Evolutionary conservation across 257 asterid species (phyloP).

Genomic region (Jacaranda mimosifolia): DNA sequence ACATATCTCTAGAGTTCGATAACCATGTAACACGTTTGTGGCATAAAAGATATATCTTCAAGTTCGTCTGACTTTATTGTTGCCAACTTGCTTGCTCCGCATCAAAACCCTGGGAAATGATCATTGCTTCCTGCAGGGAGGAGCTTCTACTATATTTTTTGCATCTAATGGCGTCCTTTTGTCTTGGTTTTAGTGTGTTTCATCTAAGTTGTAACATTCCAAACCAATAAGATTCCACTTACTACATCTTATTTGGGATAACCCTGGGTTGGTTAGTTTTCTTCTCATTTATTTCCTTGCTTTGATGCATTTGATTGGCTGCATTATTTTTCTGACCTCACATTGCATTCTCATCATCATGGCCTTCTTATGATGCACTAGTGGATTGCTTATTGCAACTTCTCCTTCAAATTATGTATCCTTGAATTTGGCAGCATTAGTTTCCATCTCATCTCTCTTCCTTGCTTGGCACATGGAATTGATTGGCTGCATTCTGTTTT

Average conservation of each 20-base stretch:
- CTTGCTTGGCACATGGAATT: slow-evolving; percentile 24
- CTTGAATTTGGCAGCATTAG: slow-evolving; percentile 19
- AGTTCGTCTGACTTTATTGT: neutral
- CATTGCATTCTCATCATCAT: neutral
- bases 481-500: slow-evolving; percentile 17
- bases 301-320: slow-evolving; percentile 20
- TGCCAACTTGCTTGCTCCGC: neutral
- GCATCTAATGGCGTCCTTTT: slow-evolving; percentile 1
- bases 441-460: slow-evolving; percentile 27
- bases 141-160: slow-evolving; percentile 12
- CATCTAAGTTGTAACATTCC: neutral
- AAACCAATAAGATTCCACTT: neutral
- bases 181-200: slow-evolving; percentile 4
- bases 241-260: neutral
- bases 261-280: slow-evolving; percentile 9
- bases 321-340: neutral
- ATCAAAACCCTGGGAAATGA: neutral
- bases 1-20: slow-evolving; percentile 15
- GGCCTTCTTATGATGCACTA: slow-evolving; percentile 20
- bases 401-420: slow-evolving; percentile 24
- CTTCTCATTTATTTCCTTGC: slow-evolving; percentile 15
- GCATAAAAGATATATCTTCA: neutral
- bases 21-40: neutral
- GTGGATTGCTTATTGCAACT: neutral
- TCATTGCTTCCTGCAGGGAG: slow-evolving; percentile 6